phyloP scores from a whole-genome alignment of 345 rosid species.

The Bretschneidera sinensis region DNA sequence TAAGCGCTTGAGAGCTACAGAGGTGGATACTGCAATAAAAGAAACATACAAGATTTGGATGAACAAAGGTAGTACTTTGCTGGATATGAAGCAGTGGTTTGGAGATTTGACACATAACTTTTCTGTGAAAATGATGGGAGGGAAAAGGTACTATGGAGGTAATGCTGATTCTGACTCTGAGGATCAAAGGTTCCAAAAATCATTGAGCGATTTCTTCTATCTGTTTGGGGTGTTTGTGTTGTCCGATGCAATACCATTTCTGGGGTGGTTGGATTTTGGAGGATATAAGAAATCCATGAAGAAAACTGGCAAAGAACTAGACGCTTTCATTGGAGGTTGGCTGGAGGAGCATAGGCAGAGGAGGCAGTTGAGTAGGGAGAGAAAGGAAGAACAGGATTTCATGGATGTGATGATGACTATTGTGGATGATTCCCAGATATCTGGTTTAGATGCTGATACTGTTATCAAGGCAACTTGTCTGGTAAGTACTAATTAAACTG shows the following conservation, averaged over 20 bases:
- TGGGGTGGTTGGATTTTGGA: slow-evolving; percentile 53
- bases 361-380: slow-evolving; percentile 11
- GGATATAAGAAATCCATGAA: slow-evolving; percentile 50
- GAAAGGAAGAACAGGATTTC: slow-evolving; percentile 31
- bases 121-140: too few species aligned
- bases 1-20: slow-evolving; percentile 21
- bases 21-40: slow-evolving; percentile 14
- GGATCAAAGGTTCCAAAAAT: too few species aligned
- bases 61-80: neutral
- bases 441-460: slow-evolving; percentile 40
- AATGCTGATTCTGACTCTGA: too few species aligned
- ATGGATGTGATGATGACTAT: slow-evolving; percentile 29
- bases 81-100: slow-evolving; percentile 39
- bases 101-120: slow-evolving; percentile 26
- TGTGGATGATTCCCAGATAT: too few species aligned
- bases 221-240: slow-evolving; percentile 31
- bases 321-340: slow-evolving; percentile 41
- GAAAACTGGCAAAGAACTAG: slow-evolving; percentile 38
- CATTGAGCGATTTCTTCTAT: too few species aligned
- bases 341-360: slow-evolving; percentile 44
- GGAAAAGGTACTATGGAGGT: too few species aligned
- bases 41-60: slow-evolving; percentile 15
- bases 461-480: slow-evolving; percentile 53
- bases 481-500: slow-evolving; percentile 54
- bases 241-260: slow-evolving; percentile 53